A percentile compares a stretch with the other conserved stretches of the same genome.
Evolutionary conservation across 331 rosid genomes (phyloP).

Genomic region (Quercus phellos): DNA sequence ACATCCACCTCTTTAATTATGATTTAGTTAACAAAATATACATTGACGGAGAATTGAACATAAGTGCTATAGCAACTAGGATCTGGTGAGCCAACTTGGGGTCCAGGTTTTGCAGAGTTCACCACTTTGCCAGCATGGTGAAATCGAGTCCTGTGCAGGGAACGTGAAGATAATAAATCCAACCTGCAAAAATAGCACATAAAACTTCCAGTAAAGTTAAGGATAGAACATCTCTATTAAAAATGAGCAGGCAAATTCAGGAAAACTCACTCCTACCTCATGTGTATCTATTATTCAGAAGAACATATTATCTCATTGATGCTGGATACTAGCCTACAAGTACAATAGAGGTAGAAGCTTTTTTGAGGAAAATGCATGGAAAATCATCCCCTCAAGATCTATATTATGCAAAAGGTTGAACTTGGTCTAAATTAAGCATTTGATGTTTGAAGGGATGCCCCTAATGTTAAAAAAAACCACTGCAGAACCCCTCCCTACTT

Average conservation of each 20-base stretch:
- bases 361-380: too few species aligned
- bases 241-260: background rate
- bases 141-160: constrained; percentile 1
- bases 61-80: constrained; percentile 4
- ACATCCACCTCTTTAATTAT: background rate
- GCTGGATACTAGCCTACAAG: background rate
- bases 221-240: background rate
- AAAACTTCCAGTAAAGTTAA: constrained; percentile 13
- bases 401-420: too few species aligned
- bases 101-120: background rate
- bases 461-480: too few species aligned
- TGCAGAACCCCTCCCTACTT: too few species aligned
- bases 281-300: background rate
- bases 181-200: constrained; percentile 21
- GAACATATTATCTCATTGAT: background rate
- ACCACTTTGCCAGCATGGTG: constrained; percentile 7
- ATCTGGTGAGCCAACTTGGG: background rate
- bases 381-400: too few species aligned
- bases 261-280: constrained; percentile 13
- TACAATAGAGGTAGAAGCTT: too few species aligned
- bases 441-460: too few species aligned
- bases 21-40: background rate
- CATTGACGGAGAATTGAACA: background rate
- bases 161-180: background rate
- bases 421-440: too few species aligned